phyloP scores from a whole-genome alignment of 1,284 basidiomycete species.

The Mixia osmundae region DNA sequence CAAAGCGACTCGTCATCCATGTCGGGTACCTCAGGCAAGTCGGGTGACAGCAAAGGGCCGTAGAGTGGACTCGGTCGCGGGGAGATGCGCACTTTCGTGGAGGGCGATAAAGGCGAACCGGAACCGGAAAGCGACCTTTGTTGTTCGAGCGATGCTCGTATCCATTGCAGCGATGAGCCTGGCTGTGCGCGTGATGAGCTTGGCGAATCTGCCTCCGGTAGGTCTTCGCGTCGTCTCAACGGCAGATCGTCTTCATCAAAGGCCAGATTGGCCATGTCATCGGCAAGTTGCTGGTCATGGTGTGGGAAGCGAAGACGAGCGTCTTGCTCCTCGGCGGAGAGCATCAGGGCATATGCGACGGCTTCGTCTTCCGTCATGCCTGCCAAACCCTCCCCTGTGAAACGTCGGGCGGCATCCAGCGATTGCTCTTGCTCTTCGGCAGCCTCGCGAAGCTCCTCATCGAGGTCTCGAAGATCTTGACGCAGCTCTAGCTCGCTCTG shows the following conservation, averaged over 20 bases:
- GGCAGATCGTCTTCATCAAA: constrained; percentile 8
- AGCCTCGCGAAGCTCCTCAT: constrained; percentile 8
- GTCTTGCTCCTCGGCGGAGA: constrained; percentile 15
- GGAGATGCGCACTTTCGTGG: not conserved
- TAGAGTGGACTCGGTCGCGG: not conserved
- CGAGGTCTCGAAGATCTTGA: constrained; percentile 13
- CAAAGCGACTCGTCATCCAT: not conserved
- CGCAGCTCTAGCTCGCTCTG: constrained; percentile 13
- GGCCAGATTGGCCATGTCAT: constrained; percentile 10
- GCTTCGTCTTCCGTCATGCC: constrained; percentile 17
- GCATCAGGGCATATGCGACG: constrained; percentile 14
- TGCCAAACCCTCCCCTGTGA: constrained; percentile 1
- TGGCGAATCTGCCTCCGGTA: too few species aligned
- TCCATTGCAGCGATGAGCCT: not conserved
- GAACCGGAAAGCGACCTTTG: not conserved
- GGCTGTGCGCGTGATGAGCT: too few species aligned
- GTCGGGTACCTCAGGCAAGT: not conserved
- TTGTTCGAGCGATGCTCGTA: too few species aligned
- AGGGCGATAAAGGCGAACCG: not conserved
- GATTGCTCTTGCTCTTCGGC: not conserved
- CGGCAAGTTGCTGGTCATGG: constrained; percentile 4
- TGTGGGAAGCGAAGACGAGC: not conserved
- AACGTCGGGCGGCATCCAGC: constrained; percentile 2
- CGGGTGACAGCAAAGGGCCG: not conserved
- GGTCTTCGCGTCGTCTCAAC: too few species aligned